phyloP scores from a whole-genome alignment of 768 basidiomycete species.

The Serendipita sp. region DNA sequence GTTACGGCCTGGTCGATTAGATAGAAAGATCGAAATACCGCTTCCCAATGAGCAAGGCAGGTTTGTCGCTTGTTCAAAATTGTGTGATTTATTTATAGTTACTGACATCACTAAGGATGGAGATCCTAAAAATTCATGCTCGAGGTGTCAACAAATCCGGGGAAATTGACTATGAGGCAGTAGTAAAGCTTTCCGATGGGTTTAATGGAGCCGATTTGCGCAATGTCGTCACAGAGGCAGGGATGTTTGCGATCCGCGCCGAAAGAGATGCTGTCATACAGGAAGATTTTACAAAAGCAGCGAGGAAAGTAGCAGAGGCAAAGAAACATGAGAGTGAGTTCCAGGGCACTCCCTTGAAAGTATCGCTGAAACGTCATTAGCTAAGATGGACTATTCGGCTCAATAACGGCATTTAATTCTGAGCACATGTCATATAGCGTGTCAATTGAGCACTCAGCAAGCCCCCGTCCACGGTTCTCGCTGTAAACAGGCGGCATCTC shows the following conservation, averaged over 20 bases:
- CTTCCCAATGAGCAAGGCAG: constrained; percentile 95
- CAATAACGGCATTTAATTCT: not conserved
- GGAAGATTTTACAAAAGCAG: constrained; percentile 92
- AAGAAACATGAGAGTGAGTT: constrained; percentile 93
- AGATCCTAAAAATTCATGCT: constrained; percentile 84
- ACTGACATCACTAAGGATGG: constrained; percentile 24
- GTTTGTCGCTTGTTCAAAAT: not conserved
- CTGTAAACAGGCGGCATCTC: too few species aligned
- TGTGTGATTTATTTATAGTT: not conserved
- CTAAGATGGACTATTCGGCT: constrained; percentile 16
- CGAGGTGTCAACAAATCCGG: constrained; percentile 86
- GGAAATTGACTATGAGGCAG: constrained; percentile 94
- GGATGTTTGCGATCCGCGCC: constrained; percentile 97
- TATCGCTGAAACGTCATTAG: constrained; percentile 2
- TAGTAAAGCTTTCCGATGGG: constrained; percentile 87
- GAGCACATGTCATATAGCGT: too few species aligned
- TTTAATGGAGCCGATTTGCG: constrained; percentile 96
- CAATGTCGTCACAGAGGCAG: constrained; percentile 89
- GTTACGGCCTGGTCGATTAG: constrained; percentile 89
- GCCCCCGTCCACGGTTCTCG: too few species aligned
- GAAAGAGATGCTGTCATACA: constrained; percentile 88
- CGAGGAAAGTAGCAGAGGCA: constrained; percentile 84
- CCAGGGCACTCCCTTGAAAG: not conserved
- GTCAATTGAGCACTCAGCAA: too few species aligned
- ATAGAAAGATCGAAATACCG: constrained; percentile 95